Evolutionary conservation across 768 basidiomycete species (phyloP), one percentile per base, ranked within the genome.

Genomic region (Panaeolus papilionaceus): DNA sequence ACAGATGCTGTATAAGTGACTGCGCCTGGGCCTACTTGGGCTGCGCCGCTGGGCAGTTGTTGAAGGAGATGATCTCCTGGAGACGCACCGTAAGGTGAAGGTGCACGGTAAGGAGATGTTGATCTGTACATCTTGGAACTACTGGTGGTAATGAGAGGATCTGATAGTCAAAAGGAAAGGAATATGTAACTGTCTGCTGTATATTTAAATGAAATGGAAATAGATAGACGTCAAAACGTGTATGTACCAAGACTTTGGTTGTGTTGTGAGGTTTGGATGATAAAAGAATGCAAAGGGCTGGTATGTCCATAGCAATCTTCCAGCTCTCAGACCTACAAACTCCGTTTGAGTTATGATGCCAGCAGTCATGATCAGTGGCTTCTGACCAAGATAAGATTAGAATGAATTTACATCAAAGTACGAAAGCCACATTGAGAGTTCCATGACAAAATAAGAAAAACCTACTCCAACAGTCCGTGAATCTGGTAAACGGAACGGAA

Each of bases 1-100:
- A 81, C 84, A 1, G 88, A 83, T 11, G 91, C 92, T 0, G 91
- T 91, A 70, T 92, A 93, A 23, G 90, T 92, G 72, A 90, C 82
- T 42, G 90, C 79, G n/a, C 91, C 92, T 39, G 91, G 84, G 40
- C 82, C 79, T 65, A 92, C 88, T 75, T 86, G 84, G 49, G 79
- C 73, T 68, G 77, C 70, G 69, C 79, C 71, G 44, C 75, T 71
- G 38, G 78, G 74, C 28, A 72, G 65, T 33, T 65, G 65, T n/a
- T 68, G 73, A 45, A 71, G 74, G 33, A 33, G 47, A 23, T 51
- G 54, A 58, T 58, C 54, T 18, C 26, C 54, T 28, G 33, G 3
- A 16, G 54, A 28, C 23, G 74, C 61, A 68, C 68, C 74, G 68
- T 72, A 78, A 63, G 76, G 72, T 63, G 79, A 79, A 23, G 76